Conservation (phyloP, 805 yeast species). For the Candida ficus region DNA sequence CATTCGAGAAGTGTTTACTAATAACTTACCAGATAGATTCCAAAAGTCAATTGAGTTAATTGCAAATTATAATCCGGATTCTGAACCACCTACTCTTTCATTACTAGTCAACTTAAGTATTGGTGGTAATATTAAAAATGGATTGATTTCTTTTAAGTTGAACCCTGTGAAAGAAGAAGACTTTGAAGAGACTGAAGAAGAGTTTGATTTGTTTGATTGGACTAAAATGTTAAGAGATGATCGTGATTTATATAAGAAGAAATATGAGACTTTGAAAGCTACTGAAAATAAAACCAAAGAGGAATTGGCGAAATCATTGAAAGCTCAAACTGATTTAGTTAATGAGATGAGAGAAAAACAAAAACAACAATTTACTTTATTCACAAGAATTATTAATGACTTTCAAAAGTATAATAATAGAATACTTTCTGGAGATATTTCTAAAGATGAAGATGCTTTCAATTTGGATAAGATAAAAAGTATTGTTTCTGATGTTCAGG, state of each 20-base stretch:
- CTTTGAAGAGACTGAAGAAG: conserved; percentile 4
- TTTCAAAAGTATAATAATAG: conserved; percentile 16
- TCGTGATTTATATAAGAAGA: conserved; percentile 6
- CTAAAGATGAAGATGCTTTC: conserved; percentile 16
- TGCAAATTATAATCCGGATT: not conserved
- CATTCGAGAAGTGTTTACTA: conserved; percentile 4
- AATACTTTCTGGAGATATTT: conserved; percentile 16
- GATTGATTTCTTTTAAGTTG: conserved; percentile 9
- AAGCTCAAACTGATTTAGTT: conserved; percentile 11
- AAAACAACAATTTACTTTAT: conserved; percentile 13
- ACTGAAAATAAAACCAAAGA: not conserved
- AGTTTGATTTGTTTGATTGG: conserved; percentile 21
- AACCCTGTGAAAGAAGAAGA: conserved; percentile 1
- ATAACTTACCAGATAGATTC: conserved; percentile 1
- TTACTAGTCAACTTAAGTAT: conserved; percentile 2
- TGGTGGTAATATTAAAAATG: conserved; percentile 12
- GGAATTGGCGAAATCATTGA: conserved; percentile 1
- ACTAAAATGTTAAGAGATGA: conserved; percentile 9
- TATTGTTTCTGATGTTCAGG: conserved; percentile 2
- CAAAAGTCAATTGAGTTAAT: conserved; percentile 3
- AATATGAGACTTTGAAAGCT: not conserved
- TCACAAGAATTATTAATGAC: conserved; percentile 19
- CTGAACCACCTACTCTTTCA: not conserved
- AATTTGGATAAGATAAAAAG: conserved; percentile 13
- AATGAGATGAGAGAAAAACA: conserved; percentile 9